These are phyloP conservation scores for Lachnellula hyalina DNA, from an alignment of 2,329 filamentous ascomycete genomes.

Conservation along the genomic window DNA sequence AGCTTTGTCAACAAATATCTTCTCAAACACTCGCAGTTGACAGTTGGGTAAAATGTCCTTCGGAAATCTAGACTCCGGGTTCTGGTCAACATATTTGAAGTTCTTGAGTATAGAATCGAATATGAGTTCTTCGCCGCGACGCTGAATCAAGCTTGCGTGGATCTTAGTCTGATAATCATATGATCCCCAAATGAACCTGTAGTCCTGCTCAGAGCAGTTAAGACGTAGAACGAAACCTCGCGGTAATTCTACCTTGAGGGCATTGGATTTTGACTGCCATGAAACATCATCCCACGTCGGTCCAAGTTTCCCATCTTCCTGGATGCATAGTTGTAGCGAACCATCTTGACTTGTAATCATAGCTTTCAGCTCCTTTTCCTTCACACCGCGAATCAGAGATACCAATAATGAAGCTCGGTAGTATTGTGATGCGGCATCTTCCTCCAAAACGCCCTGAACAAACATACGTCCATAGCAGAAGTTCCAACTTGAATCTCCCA, in stretches of 20 bases:
- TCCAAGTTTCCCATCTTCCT: slow-evolving; percentile 60
- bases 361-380: slow-evolving; percentile 65
- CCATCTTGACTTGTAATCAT: slow-evolving; percentile 76
- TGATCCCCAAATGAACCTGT: slow-evolving; percentile 72
- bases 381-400: slow-evolving; percentile 65
- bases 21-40: slow-evolving; percentile 71
- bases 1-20: slow-evolving; percentile 59
- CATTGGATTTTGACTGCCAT: slow-evolving; percentile 65
- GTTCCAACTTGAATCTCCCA: slow-evolving; percentile 66
- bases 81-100: slow-evolving; percentile 76
- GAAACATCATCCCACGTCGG: slow-evolving; percentile 76
- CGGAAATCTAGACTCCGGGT: slow-evolving; percentile 68
- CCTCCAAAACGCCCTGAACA: slow-evolving; percentile 69
- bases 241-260: slow-evolving; percentile 65
- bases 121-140: slow-evolving; percentile 62
- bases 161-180: slow-evolving; percentile 79
- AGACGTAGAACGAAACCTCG: slow-evolving; percentile 70
- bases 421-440: slow-evolving; percentile 62
- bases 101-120: slow-evolving; percentile 65
- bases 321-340: slow-evolving; percentile 68
- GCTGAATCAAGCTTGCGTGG: slow-evolving; percentile 63
- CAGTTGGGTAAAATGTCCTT: slow-evolving; percentile 67
- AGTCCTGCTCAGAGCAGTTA: slow-evolving; percentile 71
- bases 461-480: slow-evolving; percentile 79
- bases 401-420: slow-evolving; percentile 69